Percentiles rank a stretch among this genome's conserved stretches.
These are phyloP conservation scores for Coemansia sp. DNA, from an alignment of 192 early-diverging fungal species.

Conservation along the genomic window DNA sequence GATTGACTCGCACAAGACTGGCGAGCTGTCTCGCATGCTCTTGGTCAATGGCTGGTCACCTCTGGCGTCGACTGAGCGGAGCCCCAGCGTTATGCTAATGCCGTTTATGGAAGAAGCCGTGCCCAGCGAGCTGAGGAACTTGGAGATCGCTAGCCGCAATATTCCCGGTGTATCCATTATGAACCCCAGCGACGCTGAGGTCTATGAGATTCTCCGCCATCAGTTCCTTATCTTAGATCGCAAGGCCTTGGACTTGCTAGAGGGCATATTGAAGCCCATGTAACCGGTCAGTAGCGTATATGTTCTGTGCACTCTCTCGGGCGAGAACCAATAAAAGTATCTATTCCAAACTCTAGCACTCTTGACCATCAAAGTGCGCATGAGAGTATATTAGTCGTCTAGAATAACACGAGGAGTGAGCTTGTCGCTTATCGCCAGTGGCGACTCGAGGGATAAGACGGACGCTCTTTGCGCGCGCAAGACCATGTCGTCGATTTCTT, in stretches of 20 bases:
- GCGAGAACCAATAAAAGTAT: background rate
- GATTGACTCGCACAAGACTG: slow-evolving; percentile 60
- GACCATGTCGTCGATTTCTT: slow-evolving; percentile 29
- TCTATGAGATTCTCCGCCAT: slow-evolving; percentile 67
- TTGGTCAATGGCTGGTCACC: slow-evolving; percentile 45
- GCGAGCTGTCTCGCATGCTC: slow-evolving; percentile 57
- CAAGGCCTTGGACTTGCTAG: slow-evolving; percentile 63
- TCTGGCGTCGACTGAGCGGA: slow-evolving; percentile 18
- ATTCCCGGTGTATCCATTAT: slow-evolving; percentile 63
- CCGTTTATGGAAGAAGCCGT: slow-evolving; percentile 30
- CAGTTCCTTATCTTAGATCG: slow-evolving; percentile 70
- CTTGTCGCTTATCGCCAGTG: slow-evolving; percentile 30
- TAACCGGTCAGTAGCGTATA: slow-evolving; percentile 6
- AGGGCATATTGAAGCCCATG: slow-evolving; percentile 57
- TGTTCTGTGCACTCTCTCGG: background rate
- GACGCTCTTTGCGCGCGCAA: slow-evolving; percentile 40
- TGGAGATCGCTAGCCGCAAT: slow-evolving; percentile 65
- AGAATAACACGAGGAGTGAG: slow-evolving; percentile 15
- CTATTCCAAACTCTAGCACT: background rate
- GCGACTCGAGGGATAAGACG: slow-evolving; percentile 39
- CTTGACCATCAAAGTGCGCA: background rate
- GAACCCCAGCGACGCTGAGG: slow-evolving; percentile 65
- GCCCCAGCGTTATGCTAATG: slow-evolving; percentile 35
- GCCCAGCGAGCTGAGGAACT: slow-evolving; percentile 46
- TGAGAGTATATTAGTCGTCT: background rate